Conservation (phyloP, 2,329 filamentous ascomycete genomes). For the Elsinoe ampelina region DNA sequence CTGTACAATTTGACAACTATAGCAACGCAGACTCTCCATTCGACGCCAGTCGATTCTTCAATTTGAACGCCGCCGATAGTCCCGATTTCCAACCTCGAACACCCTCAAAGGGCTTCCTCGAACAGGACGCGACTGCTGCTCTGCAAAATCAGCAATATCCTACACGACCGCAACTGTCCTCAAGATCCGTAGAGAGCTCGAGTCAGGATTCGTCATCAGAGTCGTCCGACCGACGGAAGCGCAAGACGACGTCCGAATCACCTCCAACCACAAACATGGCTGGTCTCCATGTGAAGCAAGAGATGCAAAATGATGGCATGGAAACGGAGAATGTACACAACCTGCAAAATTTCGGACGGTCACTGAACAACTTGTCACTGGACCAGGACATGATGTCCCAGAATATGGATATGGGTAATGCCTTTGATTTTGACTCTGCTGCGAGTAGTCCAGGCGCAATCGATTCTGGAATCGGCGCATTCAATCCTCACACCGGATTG, state of each 20-base stretch:
- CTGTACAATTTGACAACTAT: conserved; percentile 20
- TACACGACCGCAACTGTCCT: conserved; percentile 18
- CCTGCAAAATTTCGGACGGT: conserved; percentile 23
- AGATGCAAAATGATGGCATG: conserved; percentile 22
- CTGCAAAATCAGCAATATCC: conserved; percentile 17
- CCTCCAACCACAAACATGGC: conserved; percentile 22
- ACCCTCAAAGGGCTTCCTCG: conserved; percentile 23
- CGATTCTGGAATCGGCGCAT: conserved; percentile 18
- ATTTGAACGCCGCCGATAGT: conserved; percentile 22
- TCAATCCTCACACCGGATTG: conserved; percentile 8
- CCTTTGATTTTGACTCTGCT: conserved; percentile 51
- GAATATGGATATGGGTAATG: conserved; percentile 39
- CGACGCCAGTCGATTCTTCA: conserved; percentile 23
- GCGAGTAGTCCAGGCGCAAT: conserved; percentile 43
- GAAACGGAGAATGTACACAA: conserved; percentile 19
- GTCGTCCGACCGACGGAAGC: conserved; percentile 32
- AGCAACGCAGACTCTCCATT: conserved; percentile 21
- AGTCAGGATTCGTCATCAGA: conserved; percentile 35
- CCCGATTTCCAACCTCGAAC: conserved; percentile 22
- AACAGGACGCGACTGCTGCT: conserved; percentile 16
- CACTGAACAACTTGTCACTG: conserved; percentile 27
- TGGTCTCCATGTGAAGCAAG: conserved; percentile 20
- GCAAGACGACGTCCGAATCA: conserved; percentile 32
- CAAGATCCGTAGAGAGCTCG: conserved; percentile 31
- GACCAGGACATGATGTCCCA: conserved; percentile 28